Conservation (phyloP, 768 basidiomycete species). For the Lactarius psammicola region DNA sequence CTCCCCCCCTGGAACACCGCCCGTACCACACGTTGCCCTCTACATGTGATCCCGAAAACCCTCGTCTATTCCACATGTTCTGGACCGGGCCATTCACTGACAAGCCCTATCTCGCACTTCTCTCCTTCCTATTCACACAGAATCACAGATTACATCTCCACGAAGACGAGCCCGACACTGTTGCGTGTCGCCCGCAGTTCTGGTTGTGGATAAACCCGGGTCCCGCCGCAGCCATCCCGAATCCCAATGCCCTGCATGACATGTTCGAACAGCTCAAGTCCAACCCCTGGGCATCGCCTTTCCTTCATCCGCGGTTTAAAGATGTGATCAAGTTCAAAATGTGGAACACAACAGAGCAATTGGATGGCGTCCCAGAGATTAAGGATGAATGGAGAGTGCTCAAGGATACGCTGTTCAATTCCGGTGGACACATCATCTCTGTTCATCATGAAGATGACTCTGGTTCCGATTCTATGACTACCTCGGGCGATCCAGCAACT, state of each 20-base stretch:
- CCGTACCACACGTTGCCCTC: conserved; percentile 55
- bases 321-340: conserved; percentile 92
- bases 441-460: conserved; percentile 49
- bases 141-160: conserved; percentile 80
- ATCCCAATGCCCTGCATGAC: conserved; percentile 72
- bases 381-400: conserved; percentile 86
- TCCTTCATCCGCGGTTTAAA: conserved; percentile 89
- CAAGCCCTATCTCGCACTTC: conserved; percentile 93
- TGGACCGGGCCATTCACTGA: conserved; percentile 99
- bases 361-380: conserved; percentile 88
- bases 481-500: conserved; percentile 24
- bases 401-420: conserved; percentile 80
- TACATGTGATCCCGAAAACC: conserved; percentile 81
- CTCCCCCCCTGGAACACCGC: conserved; percentile 50
- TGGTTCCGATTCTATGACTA: conserved; percentile 37
- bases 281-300: conserved; percentile 94
- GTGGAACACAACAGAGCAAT: conserved; percentile 98
- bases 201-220: conserved; percentile 99
- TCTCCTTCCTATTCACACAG: conserved; percentile 96
- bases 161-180: conserved; percentile 45
- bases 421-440: conserved; percentile 72
- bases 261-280: conserved; percentile 80
- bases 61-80: conserved; percentile 96
- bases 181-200: conserved; percentile 83
- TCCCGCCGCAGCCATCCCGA: conserved; percentile 88